Conservation (phyloP, 306 rosid species). For the Fragaria nilgerrensis region DNA sequence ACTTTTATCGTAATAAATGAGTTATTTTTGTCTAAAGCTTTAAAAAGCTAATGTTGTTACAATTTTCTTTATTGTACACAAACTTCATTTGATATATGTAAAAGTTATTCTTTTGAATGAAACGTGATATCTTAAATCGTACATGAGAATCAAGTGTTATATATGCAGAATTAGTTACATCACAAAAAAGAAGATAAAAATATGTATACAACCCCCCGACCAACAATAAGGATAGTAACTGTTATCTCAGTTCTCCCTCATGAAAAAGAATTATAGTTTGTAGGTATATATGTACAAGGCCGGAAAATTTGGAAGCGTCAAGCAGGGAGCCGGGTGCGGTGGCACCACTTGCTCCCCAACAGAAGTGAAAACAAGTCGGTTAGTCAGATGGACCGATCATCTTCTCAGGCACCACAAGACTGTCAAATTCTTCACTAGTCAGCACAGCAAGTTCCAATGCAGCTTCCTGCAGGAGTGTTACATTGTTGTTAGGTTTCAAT, state of each 20-base stretch:
- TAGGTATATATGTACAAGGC: neutral
- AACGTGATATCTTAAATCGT: too few relatives aligned
- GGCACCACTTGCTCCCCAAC: neutral
- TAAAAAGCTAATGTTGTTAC: neutral
- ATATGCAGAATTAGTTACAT: neutral
- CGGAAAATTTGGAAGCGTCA: neutral
- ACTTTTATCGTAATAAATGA: neutral
- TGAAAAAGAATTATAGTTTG: neutral
- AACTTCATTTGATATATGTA: too few relatives aligned
- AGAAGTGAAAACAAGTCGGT: slow-evolving; percentile 11
- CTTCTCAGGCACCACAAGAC: slow-evolving; percentile 90
- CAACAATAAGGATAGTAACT: too few relatives aligned
- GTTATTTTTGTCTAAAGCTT: neutral
- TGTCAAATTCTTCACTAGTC: slow-evolving; percentile 73
- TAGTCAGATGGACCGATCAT: slow-evolving; percentile 90
- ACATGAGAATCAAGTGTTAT: too few relatives aligned
- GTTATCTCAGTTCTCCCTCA: too few relatives aligned
- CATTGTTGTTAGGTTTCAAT: slow-evolving; percentile 12
- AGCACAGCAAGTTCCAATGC: slow-evolving; percentile 86
- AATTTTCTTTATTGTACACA: too few relatives aligned
- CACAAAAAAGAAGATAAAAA: neutral
- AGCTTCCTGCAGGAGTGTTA: slow-evolving; percentile 65
- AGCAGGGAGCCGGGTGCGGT: neutral
- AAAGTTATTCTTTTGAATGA: neutral
- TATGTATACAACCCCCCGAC: too few relatives aligned